Percentiles rank a stretch among this genome's conserved stretches.
phyloP scores from a whole-genome alignment of 139 green algal genomes.

The Diplosphaera chodatii region DNA sequence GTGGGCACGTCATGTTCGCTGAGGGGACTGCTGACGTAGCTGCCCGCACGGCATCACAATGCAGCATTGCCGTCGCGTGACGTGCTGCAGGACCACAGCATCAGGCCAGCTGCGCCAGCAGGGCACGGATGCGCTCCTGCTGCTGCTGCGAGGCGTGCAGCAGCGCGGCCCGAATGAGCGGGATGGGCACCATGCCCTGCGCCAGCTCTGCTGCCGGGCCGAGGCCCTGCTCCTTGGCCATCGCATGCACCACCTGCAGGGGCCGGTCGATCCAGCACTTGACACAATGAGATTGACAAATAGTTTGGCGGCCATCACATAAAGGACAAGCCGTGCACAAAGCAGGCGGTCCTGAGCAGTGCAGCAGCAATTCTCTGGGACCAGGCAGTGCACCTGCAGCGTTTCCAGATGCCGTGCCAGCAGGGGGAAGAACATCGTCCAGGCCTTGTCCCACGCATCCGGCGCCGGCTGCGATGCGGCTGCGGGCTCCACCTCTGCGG shows the following conservation, averaged over 20 bases:
- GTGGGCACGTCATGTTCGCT: too few species aligned
- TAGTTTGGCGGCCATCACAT: too few species aligned
- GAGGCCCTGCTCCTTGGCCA: slow-evolving; percentile 7
- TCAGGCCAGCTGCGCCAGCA: slow-evolving; percentile 12
- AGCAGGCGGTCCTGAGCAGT: too few species aligned
- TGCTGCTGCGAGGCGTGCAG: slow-evolving; percentile 26
- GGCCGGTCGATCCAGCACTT: too few species aligned
- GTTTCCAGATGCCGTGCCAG: slow-evolving; percentile 26
- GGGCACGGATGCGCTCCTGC: slow-evolving; percentile 13
- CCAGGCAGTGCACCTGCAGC: slow-evolving; percentile 18
- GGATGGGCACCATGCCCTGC: slow-evolving; percentile 22
- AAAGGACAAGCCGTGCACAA: too few species aligned
- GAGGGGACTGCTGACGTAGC: too few species aligned
- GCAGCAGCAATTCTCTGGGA: too few species aligned
- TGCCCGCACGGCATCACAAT: too few species aligned
- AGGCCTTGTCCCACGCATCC: slow-evolving; percentile 17
- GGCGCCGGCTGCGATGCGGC: slow-evolving; percentile 2
- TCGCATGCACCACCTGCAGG: background rate
- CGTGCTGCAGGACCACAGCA: too few species aligned
- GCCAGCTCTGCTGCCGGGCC: slow-evolving; percentile 15
- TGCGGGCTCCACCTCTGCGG: background rate
- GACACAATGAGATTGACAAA: too few species aligned
- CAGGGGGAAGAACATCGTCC: slow-evolving; percentile 20
- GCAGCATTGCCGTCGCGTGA: too few species aligned
- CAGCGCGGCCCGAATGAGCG: slow-evolving; percentile 26